These are phyloP conservation scores for Scheffersomyces titani DNA, from an alignment of 1,139 yeast genomes.

Conservation along the genomic window DNA sequence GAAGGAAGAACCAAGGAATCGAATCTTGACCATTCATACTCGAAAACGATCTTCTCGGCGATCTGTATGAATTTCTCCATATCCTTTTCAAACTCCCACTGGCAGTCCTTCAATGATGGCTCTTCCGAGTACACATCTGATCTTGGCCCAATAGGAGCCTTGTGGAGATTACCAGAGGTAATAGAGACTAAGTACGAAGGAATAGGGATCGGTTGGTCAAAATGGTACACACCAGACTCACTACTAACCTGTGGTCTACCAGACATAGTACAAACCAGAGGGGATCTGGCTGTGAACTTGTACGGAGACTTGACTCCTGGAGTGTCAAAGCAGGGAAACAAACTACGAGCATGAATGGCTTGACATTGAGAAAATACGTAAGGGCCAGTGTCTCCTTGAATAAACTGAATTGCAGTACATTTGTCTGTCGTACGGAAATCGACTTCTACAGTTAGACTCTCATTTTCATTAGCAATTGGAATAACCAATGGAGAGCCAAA, in stretches of 20 bases:
- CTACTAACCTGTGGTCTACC: conserved; percentile 27
- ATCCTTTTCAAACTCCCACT: conserved; percentile 40
- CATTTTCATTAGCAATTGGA: conserved; percentile 9
- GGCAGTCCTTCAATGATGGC: conserved; percentile 26
- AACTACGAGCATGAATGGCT: conserved; percentile 44
- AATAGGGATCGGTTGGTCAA: conserved; percentile 37
- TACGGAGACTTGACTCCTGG: conserved; percentile 40
- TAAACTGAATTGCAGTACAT: conserved; percentile 43
- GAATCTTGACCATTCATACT: conserved; percentile 36
- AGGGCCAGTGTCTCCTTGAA: conserved; percentile 40
- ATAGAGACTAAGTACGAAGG: conserved; percentile 38
- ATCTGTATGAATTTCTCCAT: conserved; percentile 36
- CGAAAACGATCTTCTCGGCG: conserved; percentile 34
- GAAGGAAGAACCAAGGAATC: conserved; percentile 36
- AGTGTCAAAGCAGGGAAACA: conserved; percentile 47
- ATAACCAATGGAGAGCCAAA: conserved; percentile 36
- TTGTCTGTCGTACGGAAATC: conserved; percentile 33
- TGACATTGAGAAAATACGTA: conserved; percentile 46
- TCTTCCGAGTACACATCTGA: conserved; percentile 33
- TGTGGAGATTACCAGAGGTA: conserved; percentile 33
- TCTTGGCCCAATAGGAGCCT: conserved; percentile 37
- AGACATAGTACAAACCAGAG: conserved; percentile 36
- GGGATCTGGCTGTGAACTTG: conserved; percentile 30
- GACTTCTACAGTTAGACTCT: conserved; percentile 17
- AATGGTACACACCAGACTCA: conserved; percentile 16